phyloP scores from a whole-genome alignment of 1,284 basidiomycete genomes.

The Irpex lacteus region DNA sequence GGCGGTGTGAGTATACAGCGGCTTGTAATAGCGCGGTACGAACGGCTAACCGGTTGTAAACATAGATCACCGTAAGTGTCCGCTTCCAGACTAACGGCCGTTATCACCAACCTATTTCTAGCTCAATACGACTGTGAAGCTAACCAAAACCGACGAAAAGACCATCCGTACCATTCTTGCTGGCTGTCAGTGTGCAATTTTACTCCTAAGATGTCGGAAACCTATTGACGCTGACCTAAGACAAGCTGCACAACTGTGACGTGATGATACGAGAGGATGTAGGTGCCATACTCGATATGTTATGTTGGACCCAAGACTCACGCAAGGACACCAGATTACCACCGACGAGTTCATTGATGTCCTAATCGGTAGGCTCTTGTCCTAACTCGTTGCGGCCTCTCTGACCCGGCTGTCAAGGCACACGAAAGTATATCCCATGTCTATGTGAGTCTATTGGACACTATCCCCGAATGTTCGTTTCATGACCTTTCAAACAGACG shows the following conservation, averaged over 20 bases:
- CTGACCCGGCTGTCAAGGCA: constrained; percentile 45
- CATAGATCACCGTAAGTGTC: constrained; percentile 48
- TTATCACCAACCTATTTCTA: constrained; percentile 29
- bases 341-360: constrained; percentile 98
- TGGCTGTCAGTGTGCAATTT: constrained; percentile 53
- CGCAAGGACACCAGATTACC: constrained; percentile 62
- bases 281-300: constrained; percentile 26
- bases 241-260: constrained; percentile 91
- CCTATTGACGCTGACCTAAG: constrained; percentile 31
- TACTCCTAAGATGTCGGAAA: background rate
- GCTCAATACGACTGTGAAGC: constrained; percentile 88
- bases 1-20: constrained; percentile 70
- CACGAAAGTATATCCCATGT: constrained; percentile 93
- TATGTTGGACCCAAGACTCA: constrained; percentile 1
- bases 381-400: constrained; percentile 4
- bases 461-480: constrained; percentile 4
- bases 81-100: constrained; percentile 11
- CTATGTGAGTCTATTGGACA: constrained; percentile 52
- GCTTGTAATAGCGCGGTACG: constrained; percentile 2
- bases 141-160: constrained; percentile 94
- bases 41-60: constrained; percentile 1
- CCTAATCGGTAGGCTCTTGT: constrained; percentile 64
- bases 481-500: constrained; percentile 49
- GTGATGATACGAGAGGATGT: constrained; percentile 97
- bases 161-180: constrained; percentile 91